Percentiles rank a stretch among this genome's conserved stretches.
Conservation (phyloP, 2,329 filamentous ascomycete genomes). For the Microcyclosporella mali region DNA sequence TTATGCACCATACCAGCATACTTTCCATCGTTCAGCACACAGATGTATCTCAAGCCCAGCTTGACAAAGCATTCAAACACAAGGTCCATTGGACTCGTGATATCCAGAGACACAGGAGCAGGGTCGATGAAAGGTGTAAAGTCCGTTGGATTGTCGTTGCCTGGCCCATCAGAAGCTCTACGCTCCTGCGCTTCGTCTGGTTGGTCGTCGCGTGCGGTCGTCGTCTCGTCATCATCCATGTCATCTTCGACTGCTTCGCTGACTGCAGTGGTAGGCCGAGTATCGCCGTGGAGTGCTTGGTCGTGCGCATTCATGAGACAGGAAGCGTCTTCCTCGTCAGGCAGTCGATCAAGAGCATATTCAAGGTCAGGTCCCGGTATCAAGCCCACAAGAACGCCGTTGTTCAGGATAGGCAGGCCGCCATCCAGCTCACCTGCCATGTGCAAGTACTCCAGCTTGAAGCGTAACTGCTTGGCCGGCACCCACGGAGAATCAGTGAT, state of each 20-base stretch:
- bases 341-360: constrained; percentile 78
- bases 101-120: constrained; percentile 79
- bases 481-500: constrained; percentile 78
- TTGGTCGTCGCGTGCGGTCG: constrained; percentile 9
- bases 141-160: constrained; percentile 60
- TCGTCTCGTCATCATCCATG: constrained; percentile 2
- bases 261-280: constrained; percentile 4
- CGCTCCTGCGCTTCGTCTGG: constrained; percentile 4
- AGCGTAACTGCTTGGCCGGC: constrained; percentile 66
- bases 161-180: background rate
- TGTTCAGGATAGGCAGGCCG: constrained; percentile 75
- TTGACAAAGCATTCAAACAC: constrained; percentile 97
- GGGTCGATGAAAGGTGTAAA: constrained; percentile 91
- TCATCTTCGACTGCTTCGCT: constrained; percentile 4
- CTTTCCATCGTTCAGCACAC: constrained; percentile 74
- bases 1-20: constrained; percentile 93
- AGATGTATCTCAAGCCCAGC: constrained; percentile 85
- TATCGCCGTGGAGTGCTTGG: constrained; percentile 40
- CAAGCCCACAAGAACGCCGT: constrained; percentile 75
- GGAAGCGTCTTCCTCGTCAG: constrained; percentile 62
- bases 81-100: constrained; percentile 83
- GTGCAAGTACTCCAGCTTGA: constrained; percentile 76
- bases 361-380: constrained; percentile 93
- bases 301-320: constrained; percentile 72
- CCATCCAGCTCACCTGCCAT: constrained; percentile 85